A percentile compares a stretch with the other conserved stretches of the same genome.
Evolutionary conservation across 768 basidiomycete genomes (phyloP).

Genomic region (Postia placenta): DNA sequence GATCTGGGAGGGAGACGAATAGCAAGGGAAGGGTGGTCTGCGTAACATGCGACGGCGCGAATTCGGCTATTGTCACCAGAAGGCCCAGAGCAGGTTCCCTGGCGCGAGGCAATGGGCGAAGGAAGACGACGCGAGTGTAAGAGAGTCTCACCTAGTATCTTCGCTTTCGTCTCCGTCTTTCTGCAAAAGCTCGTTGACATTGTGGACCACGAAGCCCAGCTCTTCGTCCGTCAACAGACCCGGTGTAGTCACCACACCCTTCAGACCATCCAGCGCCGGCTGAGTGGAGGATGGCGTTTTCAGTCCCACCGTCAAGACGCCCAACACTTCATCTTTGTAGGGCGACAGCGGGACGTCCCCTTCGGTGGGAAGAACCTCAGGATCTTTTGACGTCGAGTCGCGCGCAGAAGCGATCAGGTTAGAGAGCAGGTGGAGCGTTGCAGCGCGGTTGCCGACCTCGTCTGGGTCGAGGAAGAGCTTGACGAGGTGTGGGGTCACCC

Average conservation of each 20-base stretch:
- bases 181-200: constrained; percentile 63
- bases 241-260: constrained; percentile 58
- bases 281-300: constrained; percentile 43
- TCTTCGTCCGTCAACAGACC: constrained; percentile 66
- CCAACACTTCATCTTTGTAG: constrained; percentile 75
- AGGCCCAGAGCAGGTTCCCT: constrained; percentile 60
- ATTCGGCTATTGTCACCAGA: constrained; percentile 53
- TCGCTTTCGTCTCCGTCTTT: constrained; percentile 40
- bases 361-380: constrained; percentile 10
- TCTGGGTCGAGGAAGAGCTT: constrained; percentile 67
- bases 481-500: constrained; percentile 72
- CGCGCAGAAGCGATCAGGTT: constrained; percentile 55
- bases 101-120: constrained; percentile 1
- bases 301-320: constrained; percentile 53
- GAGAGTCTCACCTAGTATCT: constrained; percentile 42
- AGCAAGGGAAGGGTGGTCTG: constrained; percentile 76
- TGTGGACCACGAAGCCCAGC: constrained; percentile 72
- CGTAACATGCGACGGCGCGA: constrained; percentile 59
- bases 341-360: constrained; percentile 39
- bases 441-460: constrained; percentile 58
- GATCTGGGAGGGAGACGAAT: constrained; percentile 68
- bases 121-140: background rate
- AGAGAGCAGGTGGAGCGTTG: constrained; percentile 60
- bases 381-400: constrained; percentile 29
- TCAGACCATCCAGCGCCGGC: constrained; percentile 60